Conservation (phyloP, 441 rosid species). For the Euphorbia celastroides region DNA sequence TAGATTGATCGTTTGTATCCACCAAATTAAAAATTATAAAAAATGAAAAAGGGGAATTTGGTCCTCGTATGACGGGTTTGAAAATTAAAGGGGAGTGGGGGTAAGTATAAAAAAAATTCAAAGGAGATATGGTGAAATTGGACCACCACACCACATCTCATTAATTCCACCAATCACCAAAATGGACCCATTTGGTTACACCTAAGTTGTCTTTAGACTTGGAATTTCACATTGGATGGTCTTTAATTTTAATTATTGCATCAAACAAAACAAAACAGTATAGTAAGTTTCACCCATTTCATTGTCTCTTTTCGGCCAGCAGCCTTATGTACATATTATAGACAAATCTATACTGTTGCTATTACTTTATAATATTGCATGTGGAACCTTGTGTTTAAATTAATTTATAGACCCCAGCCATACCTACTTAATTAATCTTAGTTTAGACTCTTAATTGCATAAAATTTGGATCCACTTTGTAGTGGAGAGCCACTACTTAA, state of each 20-base stretch:
- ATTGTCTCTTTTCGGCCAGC: slow-evolving; percentile 21
- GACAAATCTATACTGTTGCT: not conserved
- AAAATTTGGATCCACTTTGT: slow-evolving; percentile 11
- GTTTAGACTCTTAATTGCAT: not conserved
- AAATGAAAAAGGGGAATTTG: no score
- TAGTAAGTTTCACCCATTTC: not conserved
- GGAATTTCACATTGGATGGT: not conserved
- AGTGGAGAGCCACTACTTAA: slow-evolving; percentile 3
- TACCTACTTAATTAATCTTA: no score
- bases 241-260: not conserved
- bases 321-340: slow-evolving; percentile 12
- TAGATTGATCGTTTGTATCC: not conserved
- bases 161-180: no score
- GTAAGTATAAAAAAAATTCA: not conserved
- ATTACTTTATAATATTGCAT: not conserved
- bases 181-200: not conserved
- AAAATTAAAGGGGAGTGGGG: not conserved
- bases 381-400: not conserved
- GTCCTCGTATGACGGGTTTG: not conserved
- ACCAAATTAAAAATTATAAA: not conserved
- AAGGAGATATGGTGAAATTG: not conserved
- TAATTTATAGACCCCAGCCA: not conserved
- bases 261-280: no score
- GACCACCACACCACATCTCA: no score
- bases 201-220: not conserved